Evolutionary conservation across 2,329 filamentous ascomycete species (phyloP).

Genomic region (Scytalidium lignicola): DNA sequence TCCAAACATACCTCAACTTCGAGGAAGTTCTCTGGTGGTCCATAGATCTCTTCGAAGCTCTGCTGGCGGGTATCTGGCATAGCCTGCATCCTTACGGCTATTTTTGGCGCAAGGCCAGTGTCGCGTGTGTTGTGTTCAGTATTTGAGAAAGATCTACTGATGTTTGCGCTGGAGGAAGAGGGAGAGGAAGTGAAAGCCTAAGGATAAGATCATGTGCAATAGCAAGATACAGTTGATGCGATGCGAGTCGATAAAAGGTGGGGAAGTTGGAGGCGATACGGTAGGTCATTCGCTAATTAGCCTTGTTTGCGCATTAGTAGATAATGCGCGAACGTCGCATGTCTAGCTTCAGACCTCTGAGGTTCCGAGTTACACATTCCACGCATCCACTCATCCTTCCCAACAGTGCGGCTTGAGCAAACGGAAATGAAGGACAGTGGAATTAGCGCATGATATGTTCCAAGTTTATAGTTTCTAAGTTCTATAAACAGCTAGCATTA

Average conservation of each 20-base stretch:
- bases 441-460: neutral
- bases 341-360: neutral
- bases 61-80: constrained; percentile 76
- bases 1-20: constrained; percentile 76
- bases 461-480: neutral
- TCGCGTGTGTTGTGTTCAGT: neutral
- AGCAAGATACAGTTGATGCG: neutral
- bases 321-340: neutral
- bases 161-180: neutral
- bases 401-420: neutral
- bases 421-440: neutral
- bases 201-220: neutral
- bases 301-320: neutral
- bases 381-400: neutral
- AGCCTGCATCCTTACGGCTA: constrained; percentile 45
- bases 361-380: neutral
- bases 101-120: neutral
- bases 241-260: neutral
- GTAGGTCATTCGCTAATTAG: neutral
- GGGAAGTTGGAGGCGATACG: neutral
- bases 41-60: constrained; percentile 98
- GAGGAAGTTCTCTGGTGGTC: constrained; percentile 95
- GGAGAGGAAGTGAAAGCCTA: neutral
- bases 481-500: neutral
- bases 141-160: neutral